These are phyloP conservation scores for Borovskyia barvae DNA, from an alignment of 208 protist genomes.

Conservation along the genomic window DNA sequence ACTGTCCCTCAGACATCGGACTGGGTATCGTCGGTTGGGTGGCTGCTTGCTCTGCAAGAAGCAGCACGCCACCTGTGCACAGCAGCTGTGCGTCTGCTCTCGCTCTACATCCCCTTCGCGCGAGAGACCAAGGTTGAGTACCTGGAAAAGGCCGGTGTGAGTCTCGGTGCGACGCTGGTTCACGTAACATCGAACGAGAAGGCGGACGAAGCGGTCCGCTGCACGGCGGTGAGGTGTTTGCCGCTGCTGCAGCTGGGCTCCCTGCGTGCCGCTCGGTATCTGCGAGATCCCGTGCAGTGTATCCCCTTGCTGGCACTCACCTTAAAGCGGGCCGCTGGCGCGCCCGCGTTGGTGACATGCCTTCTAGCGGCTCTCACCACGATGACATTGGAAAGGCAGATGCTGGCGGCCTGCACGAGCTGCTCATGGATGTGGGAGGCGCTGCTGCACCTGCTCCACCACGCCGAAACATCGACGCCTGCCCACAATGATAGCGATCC, in stretches of 20 bases:
- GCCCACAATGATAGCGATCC: background rate
- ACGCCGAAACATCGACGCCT: background rate
- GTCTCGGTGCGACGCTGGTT: conserved; percentile 54
- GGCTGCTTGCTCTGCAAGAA: conserved; percentile 37
- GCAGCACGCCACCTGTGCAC: conserved; percentile 45
- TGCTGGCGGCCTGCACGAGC: conserved; percentile 33
- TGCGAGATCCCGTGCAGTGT: conserved; percentile 48
- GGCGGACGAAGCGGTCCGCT: conserved; percentile 14
- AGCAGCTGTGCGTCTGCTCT: conserved; percentile 45
- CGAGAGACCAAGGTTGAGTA: conserved; percentile 10
- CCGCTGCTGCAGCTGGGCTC: conserved; percentile 46
- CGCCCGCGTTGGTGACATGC: conserved; percentile 30
- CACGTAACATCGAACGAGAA: conserved; percentile 35
- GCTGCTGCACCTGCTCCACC: conserved; percentile 13
- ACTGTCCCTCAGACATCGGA: too few relatives aligned
- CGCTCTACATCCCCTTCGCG: conserved; percentile 29
- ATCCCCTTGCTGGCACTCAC: conserved; percentile 34
- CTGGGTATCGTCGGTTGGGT: conserved; percentile 16
- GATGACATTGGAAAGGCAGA: conserved; percentile 43
- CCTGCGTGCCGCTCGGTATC: conserved; percentile 38
- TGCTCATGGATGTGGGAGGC: conserved; percentile 36
- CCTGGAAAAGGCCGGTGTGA: conserved; percentile 44
- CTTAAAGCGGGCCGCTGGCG: conserved; percentile 13
- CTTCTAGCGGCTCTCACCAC: conserved; percentile 22
- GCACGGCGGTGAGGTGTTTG: conserved; percentile 33